Base-by-base conservation (phyloP, 495 filamentous ascomycete species). In the Patellaria atrata region DNA sequence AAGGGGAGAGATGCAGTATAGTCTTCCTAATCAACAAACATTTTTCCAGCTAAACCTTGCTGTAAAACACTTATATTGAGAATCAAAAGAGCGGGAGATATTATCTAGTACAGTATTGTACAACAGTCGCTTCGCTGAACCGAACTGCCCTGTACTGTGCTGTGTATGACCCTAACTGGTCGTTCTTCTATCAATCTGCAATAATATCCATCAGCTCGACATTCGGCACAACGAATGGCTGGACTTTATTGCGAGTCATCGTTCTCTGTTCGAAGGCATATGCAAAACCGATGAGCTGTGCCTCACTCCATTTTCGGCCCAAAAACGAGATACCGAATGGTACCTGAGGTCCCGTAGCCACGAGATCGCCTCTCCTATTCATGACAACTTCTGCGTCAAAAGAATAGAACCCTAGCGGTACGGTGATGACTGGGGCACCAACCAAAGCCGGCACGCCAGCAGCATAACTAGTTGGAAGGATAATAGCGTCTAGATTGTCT, bases 191-290 rank as follows among this genome's bases (percentile, higher is more conserved):
- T n/a, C n/a, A n/a, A n/a, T n/a, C n/a, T n/a, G n/a, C 37, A 22
- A 55, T 21, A 4, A 57, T 43, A 39, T 73, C 59, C 6, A 25
- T 48, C 33, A 76, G 43, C 45, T 58, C 55, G 26, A 52, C 53
- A 28, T 43, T 55, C 20, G 57, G 57, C 32, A 58, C 47, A 11
- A 75, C 30, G 33, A 63, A 63, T 21, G 68, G 68, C 45, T 52
- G 45, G 1, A 69, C 51, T 25, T 56, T 53, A 30, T 59, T 41
- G 30, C 70, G 44, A 3, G 63, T 57, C 53, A 51, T 54, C n/a
- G 71, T 78, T 39, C 62, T 53, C 52, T 80, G 75, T 58, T 80
- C 75, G 54, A 67, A 79, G 13, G 73, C 74, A 56, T 74, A 79
- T 19, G 73, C 74, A 52, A 68, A 63, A n/a, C 67, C 70, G 31